Evolutionary conservation across 1,284 basidiomycete species (phyloP).

Genomic region (Phellopilus nigrolimitatus): DNA sequence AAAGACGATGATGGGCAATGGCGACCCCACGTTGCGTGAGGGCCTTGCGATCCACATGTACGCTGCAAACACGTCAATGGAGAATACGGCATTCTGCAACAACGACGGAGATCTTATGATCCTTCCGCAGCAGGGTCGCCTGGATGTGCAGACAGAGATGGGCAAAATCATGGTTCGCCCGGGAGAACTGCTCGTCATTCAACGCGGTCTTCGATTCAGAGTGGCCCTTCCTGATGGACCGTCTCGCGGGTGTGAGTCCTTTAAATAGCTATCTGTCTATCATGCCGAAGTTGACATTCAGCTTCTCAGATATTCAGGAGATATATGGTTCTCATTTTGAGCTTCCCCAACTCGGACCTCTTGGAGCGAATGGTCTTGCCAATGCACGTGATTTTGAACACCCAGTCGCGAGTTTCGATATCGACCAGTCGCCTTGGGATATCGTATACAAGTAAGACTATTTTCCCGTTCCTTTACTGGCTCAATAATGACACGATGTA

Average conservation of each 20-base stretch:
- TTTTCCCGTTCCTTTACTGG: conserved; percentile 3
- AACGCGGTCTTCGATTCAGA: conserved; percentile 64
- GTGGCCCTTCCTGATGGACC: conserved; percentile 51
- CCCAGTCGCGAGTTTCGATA: conserved; percentile 59
- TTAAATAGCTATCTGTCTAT: background rate
- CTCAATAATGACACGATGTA: background rate
- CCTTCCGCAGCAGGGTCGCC: conserved; percentile 57
- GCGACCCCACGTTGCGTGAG: conserved; percentile 56
- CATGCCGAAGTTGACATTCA: conserved; percentile 17
- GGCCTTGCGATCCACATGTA: conserved; percentile 64
- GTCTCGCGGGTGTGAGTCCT: conserved; percentile 44
- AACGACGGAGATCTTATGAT: conserved; percentile 68
- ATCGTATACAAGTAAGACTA: conserved; percentile 34
- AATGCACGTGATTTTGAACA: conserved; percentile 61
- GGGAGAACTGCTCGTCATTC: conserved; percentile 60
- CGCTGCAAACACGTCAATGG: conserved; percentile 58
- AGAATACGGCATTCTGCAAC: conserved; percentile 59
- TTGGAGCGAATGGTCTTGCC: conserved; percentile 60
- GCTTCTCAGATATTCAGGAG: conserved; percentile 47
- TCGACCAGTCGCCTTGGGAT: conserved; percentile 55
- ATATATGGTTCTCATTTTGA: conserved; percentile 60
- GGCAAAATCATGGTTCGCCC: conserved; percentile 64
- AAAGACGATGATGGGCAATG: conserved; percentile 61
- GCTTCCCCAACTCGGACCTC: conserved; percentile 62
- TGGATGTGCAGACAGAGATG: conserved; percentile 69